Evolutionary conservation across 2,329 filamentous ascomycete species (phyloP).

Genomic region (Xylariomycetidae sp.): DNA sequence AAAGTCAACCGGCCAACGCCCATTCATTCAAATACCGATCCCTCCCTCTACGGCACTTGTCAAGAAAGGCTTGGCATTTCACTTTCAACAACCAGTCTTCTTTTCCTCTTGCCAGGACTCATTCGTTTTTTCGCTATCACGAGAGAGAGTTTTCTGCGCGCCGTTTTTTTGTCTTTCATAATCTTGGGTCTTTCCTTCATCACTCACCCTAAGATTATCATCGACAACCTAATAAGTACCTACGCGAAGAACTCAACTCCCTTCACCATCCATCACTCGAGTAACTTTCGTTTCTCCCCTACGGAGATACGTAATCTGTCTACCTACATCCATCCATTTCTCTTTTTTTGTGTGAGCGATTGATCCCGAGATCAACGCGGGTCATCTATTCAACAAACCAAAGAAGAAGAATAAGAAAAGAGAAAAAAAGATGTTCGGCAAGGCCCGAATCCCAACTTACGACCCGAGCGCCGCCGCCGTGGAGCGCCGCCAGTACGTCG

Average conservation of each 20-base stretch:
- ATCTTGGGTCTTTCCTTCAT: too few species aligned
- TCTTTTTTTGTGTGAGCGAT: too few species aligned
- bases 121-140: not conserved
- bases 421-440: constrained; percentile 13
- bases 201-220: too few species aligned
- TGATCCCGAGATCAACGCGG: too few species aligned
- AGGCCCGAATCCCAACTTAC: constrained; percentile 12
- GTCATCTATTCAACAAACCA: not conserved
- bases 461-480: constrained; percentile 1
- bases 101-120: not conserved
- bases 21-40: constrained; percentile 11
- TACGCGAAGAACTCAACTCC: too few species aligned
- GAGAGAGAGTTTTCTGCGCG: not conserved
- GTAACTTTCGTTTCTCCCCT: too few species aligned
- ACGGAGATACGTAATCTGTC: too few species aligned
- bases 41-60: constrained; percentile 2
- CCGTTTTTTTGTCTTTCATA: not conserved
- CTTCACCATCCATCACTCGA: too few species aligned
- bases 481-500: constrained; percentile 15
- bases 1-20: too few species aligned
- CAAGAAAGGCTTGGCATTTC: constrained; percentile 16
- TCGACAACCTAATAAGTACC: too few species aligned
- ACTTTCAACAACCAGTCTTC: not conserved
- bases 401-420: constrained; percentile 2
- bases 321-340: too few species aligned